A percentile compares a stretch with the other conserved stretches of the same genome.
These are phyloP conservation scores for Colletotrichum noveboracense DNA, from an alignment of 2,329 filamentous ascomycete genomes.

Conservation along the genomic window DNA sequence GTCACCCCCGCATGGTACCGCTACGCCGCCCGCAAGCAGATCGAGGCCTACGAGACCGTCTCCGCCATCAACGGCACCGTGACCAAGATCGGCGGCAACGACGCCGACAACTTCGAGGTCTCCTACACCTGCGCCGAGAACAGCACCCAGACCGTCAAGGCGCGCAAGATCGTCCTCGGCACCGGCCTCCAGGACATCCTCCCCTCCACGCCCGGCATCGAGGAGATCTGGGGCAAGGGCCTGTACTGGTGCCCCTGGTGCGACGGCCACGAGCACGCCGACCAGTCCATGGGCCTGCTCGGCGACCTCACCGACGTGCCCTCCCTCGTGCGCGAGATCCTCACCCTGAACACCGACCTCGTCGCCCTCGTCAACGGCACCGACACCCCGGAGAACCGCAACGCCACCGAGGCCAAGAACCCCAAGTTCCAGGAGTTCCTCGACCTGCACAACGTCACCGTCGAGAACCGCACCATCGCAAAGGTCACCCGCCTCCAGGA, in stretches of 20 bases:
- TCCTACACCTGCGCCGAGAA: constrained; percentile 25
- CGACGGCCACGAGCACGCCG: constrained; percentile 65
- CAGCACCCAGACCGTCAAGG: constrained; percentile 38
- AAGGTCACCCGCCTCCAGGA: constrained; percentile 51
- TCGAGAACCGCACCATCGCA: constrained; percentile 62
- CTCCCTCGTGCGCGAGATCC: constrained; percentile 53
- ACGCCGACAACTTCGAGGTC: constrained; percentile 52
- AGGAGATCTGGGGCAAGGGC: constrained; percentile 62
- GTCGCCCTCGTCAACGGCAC: constrained; percentile 66
- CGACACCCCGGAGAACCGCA: constrained; percentile 49
- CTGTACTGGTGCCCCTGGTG: constrained; percentile 71
- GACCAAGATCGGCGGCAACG: constrained; percentile 41
- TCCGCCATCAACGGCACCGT: constrained; percentile 46
- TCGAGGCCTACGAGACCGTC: constrained; percentile 29
- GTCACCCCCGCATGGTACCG: constrained; percentile 61
- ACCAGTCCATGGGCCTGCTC: constrained; percentile 62
- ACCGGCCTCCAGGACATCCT: constrained; percentile 63
- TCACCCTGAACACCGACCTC: constrained; percentile 60
- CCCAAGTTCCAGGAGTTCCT: constrained; percentile 57
- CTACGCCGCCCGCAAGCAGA: constrained; percentile 55
- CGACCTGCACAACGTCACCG: constrained; percentile 50
- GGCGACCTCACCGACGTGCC: constrained; percentile 46
- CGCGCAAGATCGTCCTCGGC: constrained; percentile 61
- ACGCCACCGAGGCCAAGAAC: constrained; percentile 40
- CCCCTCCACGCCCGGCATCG: constrained; percentile 58